phyloP scores from a whole-genome alignment of 2,329 filamentous ascomycete species.

The Ophiostoma novo-ulmi region DNA sequence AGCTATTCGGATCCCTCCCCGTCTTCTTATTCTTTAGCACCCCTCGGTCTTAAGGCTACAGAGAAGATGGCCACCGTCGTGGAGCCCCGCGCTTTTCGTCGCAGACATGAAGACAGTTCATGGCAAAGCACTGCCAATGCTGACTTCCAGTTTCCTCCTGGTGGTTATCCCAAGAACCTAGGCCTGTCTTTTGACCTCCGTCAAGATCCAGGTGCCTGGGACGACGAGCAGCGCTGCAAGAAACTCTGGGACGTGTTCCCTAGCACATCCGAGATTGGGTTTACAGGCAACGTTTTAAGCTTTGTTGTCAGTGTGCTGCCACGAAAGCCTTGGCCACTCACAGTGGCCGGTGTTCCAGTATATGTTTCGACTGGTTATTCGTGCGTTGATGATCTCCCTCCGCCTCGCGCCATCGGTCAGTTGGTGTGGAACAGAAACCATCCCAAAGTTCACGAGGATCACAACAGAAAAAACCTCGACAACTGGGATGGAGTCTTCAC shows the following conservation, averaged over 20 bases:
- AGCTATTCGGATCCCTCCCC: no score
- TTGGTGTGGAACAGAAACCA: neutral
- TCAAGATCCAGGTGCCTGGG: neutral
- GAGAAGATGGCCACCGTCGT: neutral
- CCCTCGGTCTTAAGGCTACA: no score
- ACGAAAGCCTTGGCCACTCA: neutral
- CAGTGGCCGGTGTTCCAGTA: neutral
- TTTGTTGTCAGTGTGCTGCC: neutral
- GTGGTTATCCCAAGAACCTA: neutral
- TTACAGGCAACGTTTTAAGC: neutral
- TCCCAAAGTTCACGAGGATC: neutral
- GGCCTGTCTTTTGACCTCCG: neutral
- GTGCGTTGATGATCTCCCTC: neutral
- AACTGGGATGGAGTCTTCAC: neutral
- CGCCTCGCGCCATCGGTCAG: neutral
- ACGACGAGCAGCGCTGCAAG: neutral
- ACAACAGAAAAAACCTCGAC: neutral
- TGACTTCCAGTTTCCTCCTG: neutral
- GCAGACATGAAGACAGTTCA: neutral
- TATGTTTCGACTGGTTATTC: neutral
- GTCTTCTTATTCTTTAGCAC: no score
- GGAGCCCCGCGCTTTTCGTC: neutral
- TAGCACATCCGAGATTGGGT: neutral
- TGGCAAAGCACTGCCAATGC: neutral
- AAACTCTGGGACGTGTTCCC: neutral